Base-by-base conservation (phyloP, 495 filamentous ascomycete genomes). In the Annulohypoxylon moriforme region DNA sequence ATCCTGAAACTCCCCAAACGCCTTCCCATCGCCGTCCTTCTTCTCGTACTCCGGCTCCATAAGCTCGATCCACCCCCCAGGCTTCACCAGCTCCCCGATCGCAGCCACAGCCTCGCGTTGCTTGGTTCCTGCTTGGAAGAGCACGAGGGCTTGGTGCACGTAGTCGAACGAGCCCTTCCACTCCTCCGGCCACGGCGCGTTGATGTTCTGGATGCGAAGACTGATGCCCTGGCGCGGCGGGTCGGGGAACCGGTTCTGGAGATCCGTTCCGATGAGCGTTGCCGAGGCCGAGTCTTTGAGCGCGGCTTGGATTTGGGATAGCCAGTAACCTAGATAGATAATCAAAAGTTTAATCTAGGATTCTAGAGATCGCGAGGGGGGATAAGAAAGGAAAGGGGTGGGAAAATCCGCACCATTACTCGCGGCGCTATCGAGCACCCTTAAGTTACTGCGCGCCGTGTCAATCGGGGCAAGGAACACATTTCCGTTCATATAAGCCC, bases 61-160 rank as follows among this genome's bases (percentile, higher is more conserved):
- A 3, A 72, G 63, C 49, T 72, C 63, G 36, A 72, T 72, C 57
- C 58, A 72, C 3, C 63, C 69, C 13, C 69, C 64, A 8, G 68
- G 68, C 57, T 67, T 72, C 22, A 72, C 69, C n/a, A 67, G 50
- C 29, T 44, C 40, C 13, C n/a, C 47, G 8, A 72, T 29, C 14
- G 58, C 56, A 11, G 24, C 4, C 11, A 72, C 11, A 0, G 18
- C 64, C 3, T 72, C 44, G n/a, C 52, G 52, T 31, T 50, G 27
- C n/a, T 64, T 68, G 4, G 59, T 6, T 0, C 69, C 59, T 0
- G 59, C 50, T 9, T 47, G 63, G 59, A 59, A 61, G 13, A 72
- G 33, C 24, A 72, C 69, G 1, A 68, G 58, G 8, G 63, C 13
- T 29, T 68, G 64, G 25, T 72, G 64, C 4, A 72, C 69, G 59